These are phyloP conservation scores for Phytopythium litorale DNA, from an alignment of 352 stramenopile genomes.

Conservation along the genomic window DNA sequence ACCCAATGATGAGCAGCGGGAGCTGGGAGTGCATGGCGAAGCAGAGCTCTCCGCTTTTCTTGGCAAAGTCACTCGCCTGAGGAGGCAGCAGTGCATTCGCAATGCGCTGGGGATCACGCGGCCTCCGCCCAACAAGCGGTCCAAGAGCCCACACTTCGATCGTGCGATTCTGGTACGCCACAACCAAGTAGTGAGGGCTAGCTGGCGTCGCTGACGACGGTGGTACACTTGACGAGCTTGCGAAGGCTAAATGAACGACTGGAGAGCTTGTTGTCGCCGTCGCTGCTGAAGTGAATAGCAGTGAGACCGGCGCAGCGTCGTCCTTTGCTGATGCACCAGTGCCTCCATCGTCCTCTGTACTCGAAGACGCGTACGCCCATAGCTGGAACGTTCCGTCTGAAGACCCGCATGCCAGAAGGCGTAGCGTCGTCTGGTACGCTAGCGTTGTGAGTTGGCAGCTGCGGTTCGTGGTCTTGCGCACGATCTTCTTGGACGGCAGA, in stretches of 20 bases:
- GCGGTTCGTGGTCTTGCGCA: constrained; percentile 59
- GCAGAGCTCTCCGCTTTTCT: constrained; percentile 39
- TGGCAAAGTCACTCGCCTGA: constrained; percentile 46
- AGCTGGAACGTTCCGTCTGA: constrained; percentile 67
- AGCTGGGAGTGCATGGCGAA: constrained; percentile 37
- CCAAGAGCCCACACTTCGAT: constrained; percentile 50
- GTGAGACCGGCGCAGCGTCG: constrained; percentile 19
- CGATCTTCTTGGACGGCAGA: constrained; percentile 59
- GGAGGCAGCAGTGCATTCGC: constrained; percentile 33
- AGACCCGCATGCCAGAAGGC: constrained; percentile 54
- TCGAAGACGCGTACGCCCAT: constrained; percentile 35
- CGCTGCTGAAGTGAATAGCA: constrained; percentile 27
- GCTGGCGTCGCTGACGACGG: constrained; percentile 13
- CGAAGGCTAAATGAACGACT: constrained; percentile 43
- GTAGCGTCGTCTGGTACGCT: constrained; percentile 45
- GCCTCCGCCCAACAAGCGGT: constrained; percentile 3
- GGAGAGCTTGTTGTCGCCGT: constrained; percentile 35
- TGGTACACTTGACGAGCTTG: constrained; percentile 12
- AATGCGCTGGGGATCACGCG: constrained; percentile 26
- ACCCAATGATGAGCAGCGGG: constrained; percentile 42
- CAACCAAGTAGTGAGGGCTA: constrained; percentile 25
- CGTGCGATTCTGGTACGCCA: constrained; percentile 49
- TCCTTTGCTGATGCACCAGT: constrained; percentile 11
- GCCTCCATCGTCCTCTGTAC: constrained; percentile 23
- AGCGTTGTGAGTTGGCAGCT: constrained; percentile 48